Evolutionary conservation across 2,329 filamentous ascomycete genomes (phyloP).

Genomic region (Ophiostoma angusticollis): DNA sequence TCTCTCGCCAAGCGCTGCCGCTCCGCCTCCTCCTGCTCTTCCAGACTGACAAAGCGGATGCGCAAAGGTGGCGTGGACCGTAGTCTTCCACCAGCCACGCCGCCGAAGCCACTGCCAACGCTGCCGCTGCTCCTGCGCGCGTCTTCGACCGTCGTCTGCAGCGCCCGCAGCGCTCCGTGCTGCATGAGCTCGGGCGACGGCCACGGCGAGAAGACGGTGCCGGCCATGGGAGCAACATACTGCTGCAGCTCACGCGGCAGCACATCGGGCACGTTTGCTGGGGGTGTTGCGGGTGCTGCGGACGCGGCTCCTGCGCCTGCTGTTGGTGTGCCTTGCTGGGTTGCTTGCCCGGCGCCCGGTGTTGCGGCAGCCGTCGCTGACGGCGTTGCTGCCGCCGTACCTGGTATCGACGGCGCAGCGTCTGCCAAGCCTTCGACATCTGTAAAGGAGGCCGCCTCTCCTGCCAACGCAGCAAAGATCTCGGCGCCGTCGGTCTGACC

Average conservation of each 20-base stretch:
- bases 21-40: conserved; percentile 45
- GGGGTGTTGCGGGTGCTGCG: neutral
- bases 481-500: conserved; percentile 30
- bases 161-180: conserved; percentile 51
- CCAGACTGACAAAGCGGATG: conserved; percentile 16
- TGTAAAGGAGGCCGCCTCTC: neutral
- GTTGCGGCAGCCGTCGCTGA: conserved; percentile 8
- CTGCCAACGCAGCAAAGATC: conserved; percentile 6
- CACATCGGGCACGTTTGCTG: conserved; percentile 20
- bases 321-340: neutral
- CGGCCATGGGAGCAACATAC: conserved; percentile 42
- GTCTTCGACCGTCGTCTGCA: conserved; percentile 37
- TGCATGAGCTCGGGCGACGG: conserved; percentile 58
- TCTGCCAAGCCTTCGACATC: neutral
- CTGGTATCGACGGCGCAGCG: conserved; percentile 2
- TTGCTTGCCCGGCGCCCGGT: neutral
- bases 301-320: neutral
- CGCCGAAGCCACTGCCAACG: too few relatives aligned
- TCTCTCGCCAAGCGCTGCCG: conserved; percentile 31
- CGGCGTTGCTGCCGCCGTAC: conserved; percentile 11
- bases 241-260: conserved; percentile 37
- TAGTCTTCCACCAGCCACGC: too few relatives aligned
- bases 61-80: conserved; percentile 48
- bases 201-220: conserved; percentile 62
- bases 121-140: neutral